phyloP scores from a whole-genome alignment of 768 basidiomycete species.

The Suillus ampliporus region DNA sequence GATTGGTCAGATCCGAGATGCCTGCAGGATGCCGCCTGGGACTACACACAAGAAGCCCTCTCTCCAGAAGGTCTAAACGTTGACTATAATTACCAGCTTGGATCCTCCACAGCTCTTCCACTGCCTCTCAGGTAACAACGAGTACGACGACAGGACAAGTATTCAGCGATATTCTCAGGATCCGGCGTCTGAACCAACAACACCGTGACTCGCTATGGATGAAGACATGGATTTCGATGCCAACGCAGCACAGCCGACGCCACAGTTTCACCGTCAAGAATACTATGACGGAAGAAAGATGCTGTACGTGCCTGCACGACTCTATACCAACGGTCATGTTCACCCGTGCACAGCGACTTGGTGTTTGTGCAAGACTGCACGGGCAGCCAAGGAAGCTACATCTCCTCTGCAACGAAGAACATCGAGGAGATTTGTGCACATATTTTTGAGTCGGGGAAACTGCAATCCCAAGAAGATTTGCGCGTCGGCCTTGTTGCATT shows the following conservation, averaged over 20 bases:
- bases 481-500: constrained; percentile 94
- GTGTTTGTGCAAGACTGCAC: constrained; percentile 97
- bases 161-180: not conserved
- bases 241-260: constrained; percentile 36
- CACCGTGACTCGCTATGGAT: constrained; percentile 58
- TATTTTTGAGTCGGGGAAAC: constrained; percentile 92
- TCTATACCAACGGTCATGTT: constrained; percentile 20
- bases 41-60: constrained; percentile 17
- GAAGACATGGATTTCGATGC: constrained; percentile 77
- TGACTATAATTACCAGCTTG: constrained; percentile 7
- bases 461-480: constrained; percentile 86
- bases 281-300: constrained; percentile 62
- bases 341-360: constrained; percentile 66
- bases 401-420: constrained; percentile 94
- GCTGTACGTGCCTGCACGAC: constrained; percentile 58
- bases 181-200: not conserved
- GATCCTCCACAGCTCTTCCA: constrained; percentile 1
- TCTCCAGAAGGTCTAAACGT: not conserved
- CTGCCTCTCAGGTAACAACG: constrained; percentile 1
- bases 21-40: constrained; percentile 41
- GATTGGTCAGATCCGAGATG: constrained; percentile 43
- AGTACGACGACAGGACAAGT: not conserved
- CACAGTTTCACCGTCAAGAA: constrained; percentile 42
- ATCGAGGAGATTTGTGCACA: constrained; percentile 94
- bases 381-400: constrained; percentile 89